A percentile compares a stretch with the other conserved stretches of the same genome.
Evolutionary conservation across 768 basidiomycete species (phyloP).

Genomic region (Boletus fagicola): DNA sequence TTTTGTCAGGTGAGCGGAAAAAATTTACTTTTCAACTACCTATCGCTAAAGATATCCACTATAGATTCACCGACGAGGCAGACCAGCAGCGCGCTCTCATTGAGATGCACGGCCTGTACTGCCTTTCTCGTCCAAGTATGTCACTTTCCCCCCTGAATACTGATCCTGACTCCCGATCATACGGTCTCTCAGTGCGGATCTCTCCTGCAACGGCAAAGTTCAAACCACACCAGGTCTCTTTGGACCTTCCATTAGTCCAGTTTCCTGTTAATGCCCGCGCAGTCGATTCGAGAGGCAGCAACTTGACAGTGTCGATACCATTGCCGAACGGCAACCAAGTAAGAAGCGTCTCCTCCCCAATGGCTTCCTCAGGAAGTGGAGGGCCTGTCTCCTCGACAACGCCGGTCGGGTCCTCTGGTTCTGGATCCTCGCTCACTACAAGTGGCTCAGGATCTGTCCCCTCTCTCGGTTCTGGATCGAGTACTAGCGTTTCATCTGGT

Average conservation of each 20-base stretch:
- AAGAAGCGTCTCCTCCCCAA: conserved; percentile 70
- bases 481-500: conserved; percentile 49
- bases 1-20: conserved; percentile 70
- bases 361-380: conserved; percentile 40
- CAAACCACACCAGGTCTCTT: conserved; percentile 55
- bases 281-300: conserved; percentile 35
- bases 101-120: conserved; percentile 91
- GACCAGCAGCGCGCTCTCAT: conserved; percentile 89
- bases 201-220: conserved; percentile 88
- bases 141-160: conserved; percentile 15
- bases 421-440: conserved; percentile 46
- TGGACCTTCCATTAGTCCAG: conserved; percentile 48
- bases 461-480: conserved; percentile 49
- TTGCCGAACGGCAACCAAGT: conserved; percentile 44
- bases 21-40: conserved; percentile 6
- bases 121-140: conserved; percentile 84
- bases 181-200: conserved; percentile 68
- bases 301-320: conserved; percentile 50
- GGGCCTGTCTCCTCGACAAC: conserved; percentile 27
- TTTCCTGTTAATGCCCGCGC: conserved; percentile 34
- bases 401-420: conserved; percentile 41
- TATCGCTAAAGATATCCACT: conserved; percentile 6
- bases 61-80: conserved; percentile 82
- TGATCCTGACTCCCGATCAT: conserved; percentile 24
- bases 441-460: conserved; percentile 49